Evolutionary conservation across 75 land plant species (phyloP), one percentile per base, ranked within the genome.

Genomic region (Gnetum montanum): DNA sequence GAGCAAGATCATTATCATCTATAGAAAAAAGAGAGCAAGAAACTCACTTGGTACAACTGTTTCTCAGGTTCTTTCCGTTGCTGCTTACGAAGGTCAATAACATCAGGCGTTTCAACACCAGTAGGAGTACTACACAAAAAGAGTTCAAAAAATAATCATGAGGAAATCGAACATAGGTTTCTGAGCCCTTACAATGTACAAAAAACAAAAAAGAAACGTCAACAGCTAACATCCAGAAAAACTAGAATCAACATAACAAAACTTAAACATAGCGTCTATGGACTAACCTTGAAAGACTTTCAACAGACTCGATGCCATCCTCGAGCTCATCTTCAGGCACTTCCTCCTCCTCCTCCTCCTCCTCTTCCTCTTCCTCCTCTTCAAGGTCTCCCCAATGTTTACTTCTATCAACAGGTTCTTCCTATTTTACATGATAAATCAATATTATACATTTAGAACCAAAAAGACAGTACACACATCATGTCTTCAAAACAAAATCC

Each of bases 301-400:
- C 99, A 40, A 95, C 96, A 20, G 99, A 90, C 46, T 94, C 70
- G 49, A 83, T 86, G 37, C 99, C 96, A 66, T 62, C 99, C 49
- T 90, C 96, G 38, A 93, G 26, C 43, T 86, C 96, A 46, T 82
- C 98, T 58, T 89, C 92, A 41, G 75, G 82, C 35, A 80, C 58
- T 33, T 88, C 95, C 43, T 88, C 97, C 43, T 88, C 97, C 54
- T 92, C 97, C 52, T 92, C 98, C 49, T 85, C 88, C 34, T 77
- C 91, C 22, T 86, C 90, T 59, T 86, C 91, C 49, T 90, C 99
- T 45, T 94, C 99, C 58, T 94, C 98, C 44, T 93, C 98, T 64
- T 95, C 99, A 55, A 95, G 72, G 41, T 95, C 99, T 56, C 99
- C 99, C 99, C 99, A 95, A 49, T 95, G 99, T 60, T 90, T 95